Base-by-base conservation (phyloP, 1,284 basidiomycete genomes). In the Clitocybe nebularis region DNA sequence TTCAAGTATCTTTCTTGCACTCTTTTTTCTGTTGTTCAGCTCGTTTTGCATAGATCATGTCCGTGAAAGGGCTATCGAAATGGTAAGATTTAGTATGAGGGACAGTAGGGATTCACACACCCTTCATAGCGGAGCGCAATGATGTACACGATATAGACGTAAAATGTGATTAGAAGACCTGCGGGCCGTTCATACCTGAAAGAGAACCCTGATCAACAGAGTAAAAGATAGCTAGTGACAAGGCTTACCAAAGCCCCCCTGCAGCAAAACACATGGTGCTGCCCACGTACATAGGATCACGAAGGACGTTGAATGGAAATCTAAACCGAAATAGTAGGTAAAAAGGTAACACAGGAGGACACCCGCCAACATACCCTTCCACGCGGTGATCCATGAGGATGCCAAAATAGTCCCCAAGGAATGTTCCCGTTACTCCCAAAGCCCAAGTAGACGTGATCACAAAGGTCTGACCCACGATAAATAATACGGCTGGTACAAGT, bases 351-450 rank as follows among this genome's bases (percentile, higher is more conserved):
- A 35, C 36, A 24, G 14, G 13, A 10, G 26, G 6, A 17, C 9
- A 34, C 36, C 29, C 6, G 32, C 24, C 9, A 16, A 45, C 64
- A 30, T 47, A 71, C 70, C 89, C 84, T 61, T 83, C 78, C 4
- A 89, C 85, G 17, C 83, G 73, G 45, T 87, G 75, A 59, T 93
- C 84, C 93, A 97, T 96, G 42, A 98, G 72, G 55, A 98, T 98
- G n/a, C 95, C 95, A 66, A 97, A 99, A 69, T 98, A 98, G 68
- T 98, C 95, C 4, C 95, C 93, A 34, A 97, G 77, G 72, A 93
- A 94, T 1, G 91, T 94, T 45, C 93, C 94, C 5, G 94, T 96
- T 50, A 98, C 72, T 11, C 95, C 95, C 10, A 99, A 70, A 0
- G 88, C 86, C 78, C 83, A 97, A 28, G 93, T 97, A 25, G 90